Conservation (phyloP, 768 basidiomycete genomes). For the Cytidiella melzeri region DNA sequence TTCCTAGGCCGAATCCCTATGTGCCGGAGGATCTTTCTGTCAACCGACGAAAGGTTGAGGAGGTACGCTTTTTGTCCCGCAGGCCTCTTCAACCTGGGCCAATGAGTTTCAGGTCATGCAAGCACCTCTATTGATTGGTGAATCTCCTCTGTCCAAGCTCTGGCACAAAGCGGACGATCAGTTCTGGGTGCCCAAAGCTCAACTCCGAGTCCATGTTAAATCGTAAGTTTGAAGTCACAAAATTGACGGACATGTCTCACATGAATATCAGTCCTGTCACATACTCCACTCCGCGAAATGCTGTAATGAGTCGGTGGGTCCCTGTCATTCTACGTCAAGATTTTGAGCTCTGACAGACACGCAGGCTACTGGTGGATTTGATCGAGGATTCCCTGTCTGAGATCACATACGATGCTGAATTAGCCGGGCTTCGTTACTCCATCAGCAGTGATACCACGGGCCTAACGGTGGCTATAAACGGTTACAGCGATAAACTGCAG, state of each 20-base stretch:
- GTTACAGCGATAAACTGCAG: slow-evolving; percentile 48
- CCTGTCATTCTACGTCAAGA: background rate
- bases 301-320: slow-evolving; percentile 13
- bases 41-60: slow-evolving; percentile 28
- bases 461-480: slow-evolving; percentile 34
- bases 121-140: slow-evolving; percentile 31
- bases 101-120: slow-evolving; percentile 27
- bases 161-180: slow-evolving; percentile 57
- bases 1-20: slow-evolving; percentile 46
- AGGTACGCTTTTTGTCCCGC: slow-evolving; percentile 14
- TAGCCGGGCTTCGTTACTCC: slow-evolving; percentile 42
- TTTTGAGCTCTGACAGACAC: background rate
- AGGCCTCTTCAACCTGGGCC: no score
- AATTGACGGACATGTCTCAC: background rate
- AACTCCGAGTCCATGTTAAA: slow-evolving; percentile 30
- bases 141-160: slow-evolving; percentile 31
- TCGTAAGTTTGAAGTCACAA: slow-evolving; percentile 30
- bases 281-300: slow-evolving; percentile 25
- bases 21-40: slow-evolving; percentile 43
- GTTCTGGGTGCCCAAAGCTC: slow-evolving; percentile 50
- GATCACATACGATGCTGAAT: slow-evolving; percentile 44
- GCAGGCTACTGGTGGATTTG: slow-evolving; percentile 19
- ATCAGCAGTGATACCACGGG: slow-evolving; percentile 28
- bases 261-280: slow-evolving; percentile 25
- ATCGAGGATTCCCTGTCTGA: slow-evolving; percentile 46